Evolutionary conservation across 495 filamentous ascomycete genomes (phyloP).

Genomic region (Glonium stellatum): DNA sequence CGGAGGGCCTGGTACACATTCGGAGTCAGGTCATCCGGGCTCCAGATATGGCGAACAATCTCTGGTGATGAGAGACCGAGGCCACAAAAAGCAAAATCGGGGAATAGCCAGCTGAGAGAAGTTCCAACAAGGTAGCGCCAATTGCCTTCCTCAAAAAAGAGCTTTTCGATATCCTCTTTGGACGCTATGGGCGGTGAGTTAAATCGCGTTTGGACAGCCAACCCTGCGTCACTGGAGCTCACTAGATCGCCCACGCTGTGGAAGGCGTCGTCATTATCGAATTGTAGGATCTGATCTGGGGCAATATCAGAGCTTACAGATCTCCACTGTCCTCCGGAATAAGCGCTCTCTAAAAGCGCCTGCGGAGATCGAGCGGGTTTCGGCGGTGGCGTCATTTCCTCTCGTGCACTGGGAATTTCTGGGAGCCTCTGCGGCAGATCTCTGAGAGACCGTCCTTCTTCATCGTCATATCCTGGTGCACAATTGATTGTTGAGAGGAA

Average conservation of each 20-base stretch:
- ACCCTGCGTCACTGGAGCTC: neutral
- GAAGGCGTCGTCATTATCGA: slow-evolving; percentile 13
- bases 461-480: too few relatives aligned
- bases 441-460: neutral
- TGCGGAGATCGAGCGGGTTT: neutral
- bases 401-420: neutral
- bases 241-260: neutral
- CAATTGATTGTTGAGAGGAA: too few relatives aligned
- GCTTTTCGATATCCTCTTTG: slow-evolving; percentile 14
- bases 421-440: neutral
- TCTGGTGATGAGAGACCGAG: slow-evolving; percentile 19
- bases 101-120: slow-evolving; percentile 20
- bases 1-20: slow-evolving; percentile 8
- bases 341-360: neutral
- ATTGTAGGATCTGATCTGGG: slow-evolving; percentile 11
- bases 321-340: neutral
- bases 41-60: slow-evolving; percentile 24
- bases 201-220: slow-evolving; percentile 13
- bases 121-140: slow-evolving; percentile 23
- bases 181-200: slow-evolving; percentile 19
- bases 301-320: slow-evolving; percentile 12
- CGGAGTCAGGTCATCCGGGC: neutral
- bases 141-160: slow-evolving; percentile 21
- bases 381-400: neutral
- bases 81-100: slow-evolving; percentile 25